phyloP scores from a whole-genome alignment of 129 eudicot species.

The Smallanthus sonchifolius region DNA sequence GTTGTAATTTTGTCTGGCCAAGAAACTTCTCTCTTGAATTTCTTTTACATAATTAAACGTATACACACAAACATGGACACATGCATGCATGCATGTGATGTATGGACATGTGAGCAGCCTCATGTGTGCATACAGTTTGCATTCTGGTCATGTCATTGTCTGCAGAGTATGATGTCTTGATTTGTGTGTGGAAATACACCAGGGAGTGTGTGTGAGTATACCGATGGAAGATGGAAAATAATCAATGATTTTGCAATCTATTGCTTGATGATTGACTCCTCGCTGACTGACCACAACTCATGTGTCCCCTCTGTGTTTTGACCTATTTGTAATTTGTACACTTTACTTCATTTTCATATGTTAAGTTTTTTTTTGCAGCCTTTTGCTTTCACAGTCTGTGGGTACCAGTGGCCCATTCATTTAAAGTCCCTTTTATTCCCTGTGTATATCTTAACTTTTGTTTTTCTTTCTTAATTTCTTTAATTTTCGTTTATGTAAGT shows the following conservation, averaged over 20 bases:
- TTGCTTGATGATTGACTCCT: conserved; percentile 47
- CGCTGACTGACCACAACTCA: conserved; percentile 44
- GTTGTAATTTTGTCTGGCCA: conserved; percentile 5
- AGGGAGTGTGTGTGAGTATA: conserved; percentile 20
- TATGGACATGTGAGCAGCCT: conserved; percentile 24
- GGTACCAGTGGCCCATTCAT: conserved; percentile 32
- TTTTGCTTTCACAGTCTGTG: conserved; percentile 33
- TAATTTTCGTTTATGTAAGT: neutral
- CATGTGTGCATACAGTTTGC: conserved; percentile 42
- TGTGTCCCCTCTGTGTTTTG: conserved; percentile 46
- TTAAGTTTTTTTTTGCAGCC: conserved; percentile 31
- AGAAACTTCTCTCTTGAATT: conserved; percentile 3
- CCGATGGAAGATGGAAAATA: conserved; percentile 34
- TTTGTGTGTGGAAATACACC: conserved; percentile 39
- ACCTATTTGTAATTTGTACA: conserved; percentile 31
- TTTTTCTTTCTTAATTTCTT: neutral
- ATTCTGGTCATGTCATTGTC: conserved; percentile 44
- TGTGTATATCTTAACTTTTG: conserved; percentile 2
- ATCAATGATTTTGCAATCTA: conserved; percentile 45
- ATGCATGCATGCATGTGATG: conserved; percentile 8
- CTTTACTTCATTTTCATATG: conserved; percentile 32
- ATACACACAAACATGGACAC: conserved; percentile 2
- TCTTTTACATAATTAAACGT: neutral
- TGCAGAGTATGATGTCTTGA: conserved; percentile 31
- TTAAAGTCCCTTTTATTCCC: conserved; percentile 33